Evolutionary conservation across 306 rosid species (phyloP).

Genomic region (Quercus engelmannii): DNA sequence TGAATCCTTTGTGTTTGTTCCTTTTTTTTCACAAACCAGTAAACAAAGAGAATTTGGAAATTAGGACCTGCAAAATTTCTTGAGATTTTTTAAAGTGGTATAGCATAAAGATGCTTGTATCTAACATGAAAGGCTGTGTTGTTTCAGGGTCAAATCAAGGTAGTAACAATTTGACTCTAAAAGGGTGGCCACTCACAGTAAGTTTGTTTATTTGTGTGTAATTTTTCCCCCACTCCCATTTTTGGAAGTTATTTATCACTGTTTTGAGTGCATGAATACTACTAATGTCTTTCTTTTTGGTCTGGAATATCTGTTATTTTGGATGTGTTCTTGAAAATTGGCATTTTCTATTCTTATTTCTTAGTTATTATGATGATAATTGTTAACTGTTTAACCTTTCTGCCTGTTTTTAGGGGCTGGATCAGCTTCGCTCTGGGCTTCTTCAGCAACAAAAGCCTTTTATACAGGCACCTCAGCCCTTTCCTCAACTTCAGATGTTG

Average conservation of each 20-base stretch:
- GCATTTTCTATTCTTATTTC: not conserved
- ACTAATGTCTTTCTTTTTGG: not conserved
- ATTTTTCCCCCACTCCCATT: not conserved
- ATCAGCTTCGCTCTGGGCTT: slow-evolving; percentile 87
- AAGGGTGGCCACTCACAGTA: slow-evolving; percentile 99
- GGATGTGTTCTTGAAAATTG: not conserved
- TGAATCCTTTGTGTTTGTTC: not conserved
- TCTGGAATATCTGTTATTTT: not conserved
- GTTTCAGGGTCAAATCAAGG: slow-evolving; percentile 95
- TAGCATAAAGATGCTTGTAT: slow-evolving; percentile 17
- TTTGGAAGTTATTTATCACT: not conserved
- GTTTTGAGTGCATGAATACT: not conserved
- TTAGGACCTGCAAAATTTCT: not conserved
- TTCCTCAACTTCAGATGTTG: slow-evolving; percentile 95
- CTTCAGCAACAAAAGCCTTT: slow-evolving; percentile 90
- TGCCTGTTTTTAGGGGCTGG: slow-evolving; percentile 64
- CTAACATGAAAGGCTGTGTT: slow-evolving; percentile 26
- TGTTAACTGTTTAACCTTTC: slow-evolving; percentile 9
- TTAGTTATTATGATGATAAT: not conserved
- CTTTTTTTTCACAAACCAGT: slow-evolving; percentile 4
- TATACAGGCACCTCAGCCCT: slow-evolving; percentile 84
- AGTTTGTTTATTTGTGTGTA: slow-evolving; percentile 20
- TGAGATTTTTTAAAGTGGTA: not conserved
- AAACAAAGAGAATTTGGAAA: slow-evolving; percentile 10
- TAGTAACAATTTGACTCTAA: slow-evolving; percentile 83